Percentiles rank a stretch among this genome's conserved stretches.
These are phyloP conservation scores for Papilionanthe hybrid DNA, from an alignment of 116 monocot genomes.

Conservation along the genomic window DNA sequence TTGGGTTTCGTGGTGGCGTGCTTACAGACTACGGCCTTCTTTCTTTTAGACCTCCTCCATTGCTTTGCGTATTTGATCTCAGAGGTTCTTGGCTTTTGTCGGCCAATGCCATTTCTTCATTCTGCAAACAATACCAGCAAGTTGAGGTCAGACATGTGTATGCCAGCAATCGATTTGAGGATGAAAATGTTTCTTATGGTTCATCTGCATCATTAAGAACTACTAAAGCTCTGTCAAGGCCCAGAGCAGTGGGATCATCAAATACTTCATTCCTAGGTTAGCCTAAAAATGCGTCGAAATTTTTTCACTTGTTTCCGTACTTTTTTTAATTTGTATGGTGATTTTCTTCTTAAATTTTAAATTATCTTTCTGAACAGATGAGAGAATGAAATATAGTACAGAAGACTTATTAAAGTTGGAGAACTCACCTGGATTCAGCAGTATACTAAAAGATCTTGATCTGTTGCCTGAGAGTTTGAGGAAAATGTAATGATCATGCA, in stretches of 20 bases:
- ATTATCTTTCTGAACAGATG: conserved; percentile 37
- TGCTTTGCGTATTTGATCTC: conserved; percentile 49
- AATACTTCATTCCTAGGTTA: conserved; percentile 37
- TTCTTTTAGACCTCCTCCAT: conserved; percentile 30
- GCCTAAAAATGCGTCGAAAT: not conserved
- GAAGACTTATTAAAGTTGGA: conserved; percentile 60
- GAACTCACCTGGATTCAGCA: conserved; percentile 20
- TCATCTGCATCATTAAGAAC: conserved; percentile 2
- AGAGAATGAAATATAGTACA: conserved; percentile 66
- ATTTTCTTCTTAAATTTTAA: not conserved
- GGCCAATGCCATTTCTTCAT: conserved; percentile 33
- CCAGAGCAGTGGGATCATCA: conserved; percentile 5
- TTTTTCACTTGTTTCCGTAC: not conserved
- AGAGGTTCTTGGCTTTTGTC: conserved; percentile 76
- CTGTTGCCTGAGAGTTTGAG: conserved; percentile 21
- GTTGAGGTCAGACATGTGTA: conserved; percentile 61
- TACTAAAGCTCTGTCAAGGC: conserved; percentile 12
- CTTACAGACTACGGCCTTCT: conserved; percentile 45
- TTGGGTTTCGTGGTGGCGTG: conserved; percentile 51
- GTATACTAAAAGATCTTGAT: not conserved
- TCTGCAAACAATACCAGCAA: conserved; percentile 36
- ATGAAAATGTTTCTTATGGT: conserved; percentile 10
- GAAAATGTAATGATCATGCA: not conserved
- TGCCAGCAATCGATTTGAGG: not conserved
- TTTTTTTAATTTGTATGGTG: not conserved